A percentile compares a stretch with the other conserved stretches of the same genome.
phyloP scores from a whole-genome alignment of 768 basidiomycete species.

The Rhizopogon vinicolor region DNA sequence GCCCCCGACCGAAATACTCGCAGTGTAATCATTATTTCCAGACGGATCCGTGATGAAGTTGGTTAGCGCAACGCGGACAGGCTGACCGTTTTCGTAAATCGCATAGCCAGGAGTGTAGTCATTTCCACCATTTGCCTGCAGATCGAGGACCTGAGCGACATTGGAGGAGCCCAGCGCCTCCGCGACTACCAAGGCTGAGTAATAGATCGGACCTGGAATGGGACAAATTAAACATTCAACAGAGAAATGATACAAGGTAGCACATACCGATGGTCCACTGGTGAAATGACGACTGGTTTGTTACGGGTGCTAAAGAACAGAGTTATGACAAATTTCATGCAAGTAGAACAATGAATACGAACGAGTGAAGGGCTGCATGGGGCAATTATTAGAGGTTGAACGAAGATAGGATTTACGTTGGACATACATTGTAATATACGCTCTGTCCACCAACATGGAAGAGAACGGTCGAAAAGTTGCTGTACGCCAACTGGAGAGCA shows the following conservation, averaged over 20 bases:
- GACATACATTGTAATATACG: constrained; percentile 58
- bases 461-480: constrained; percentile 39
- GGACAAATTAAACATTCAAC: background rate
- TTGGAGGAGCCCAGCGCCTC: constrained; percentile 69
- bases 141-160: constrained; percentile 62
- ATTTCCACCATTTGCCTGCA: constrained; percentile 45
- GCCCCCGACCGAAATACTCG: constrained; percentile 44
- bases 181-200: constrained; percentile 64
- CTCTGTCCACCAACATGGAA: constrained; percentile 60
- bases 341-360: background rate
- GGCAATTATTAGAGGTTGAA: background rate
- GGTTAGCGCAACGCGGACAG: constrained; percentile 61
- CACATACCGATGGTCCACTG: constrained; percentile 59
- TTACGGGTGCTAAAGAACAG: constrained; percentile 40
- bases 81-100: constrained; percentile 66
- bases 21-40: constrained; percentile 50
- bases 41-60: constrained; percentile 65
- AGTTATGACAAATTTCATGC: background rate
- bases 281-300: constrained; percentile 51
- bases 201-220: constrained; percentile 51
- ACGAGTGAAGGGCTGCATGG: constrained; percentile 35
- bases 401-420: background rate
- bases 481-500: constrained; percentile 46
- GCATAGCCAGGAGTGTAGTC: constrained; percentile 55
- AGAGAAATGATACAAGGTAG: background rate